These are phyloP conservation scores for Jamesozyma jinghongensis DNA, from an alignment of 805 yeast genomes.

Conservation along the genomic window DNA sequence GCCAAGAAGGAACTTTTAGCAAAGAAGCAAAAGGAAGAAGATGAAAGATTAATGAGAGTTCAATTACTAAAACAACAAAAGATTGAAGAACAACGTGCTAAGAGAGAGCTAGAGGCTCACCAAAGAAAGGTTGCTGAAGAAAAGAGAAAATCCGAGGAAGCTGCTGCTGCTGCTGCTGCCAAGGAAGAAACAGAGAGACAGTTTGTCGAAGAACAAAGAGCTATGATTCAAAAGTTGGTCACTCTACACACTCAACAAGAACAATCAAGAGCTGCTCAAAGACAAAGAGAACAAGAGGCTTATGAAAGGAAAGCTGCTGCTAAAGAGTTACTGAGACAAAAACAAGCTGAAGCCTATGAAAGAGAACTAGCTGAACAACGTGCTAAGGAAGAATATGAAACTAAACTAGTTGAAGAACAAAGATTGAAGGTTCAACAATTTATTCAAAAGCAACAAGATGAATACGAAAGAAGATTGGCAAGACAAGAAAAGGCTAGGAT, in stretches of 20 bases:
- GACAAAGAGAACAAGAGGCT: not conserved
- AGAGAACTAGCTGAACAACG: slow-evolving; percentile 1
- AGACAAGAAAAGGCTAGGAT: not conserved
- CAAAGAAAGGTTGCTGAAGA: slow-evolving; percentile 2
- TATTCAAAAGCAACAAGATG: slow-evolving; percentile 1
- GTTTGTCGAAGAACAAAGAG: slow-evolving; percentile 4
- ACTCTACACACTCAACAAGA: not conserved
- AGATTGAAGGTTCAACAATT: not conserved
- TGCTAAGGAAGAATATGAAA: slow-evolving; percentile 3
- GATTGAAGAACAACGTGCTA: not conserved
- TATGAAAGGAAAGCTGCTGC: no score
- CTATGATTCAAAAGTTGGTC: not conserved
- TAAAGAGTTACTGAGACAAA: no score
- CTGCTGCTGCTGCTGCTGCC: no score
- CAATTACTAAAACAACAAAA: slow-evolving; percentile 1
- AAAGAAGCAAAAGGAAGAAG: not conserved
- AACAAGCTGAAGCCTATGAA: slow-evolving; percentile 1
- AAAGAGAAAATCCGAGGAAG: not conserved
- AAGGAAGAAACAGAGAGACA: not conserved
- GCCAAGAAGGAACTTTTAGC: slow-evolving; percentile 3
- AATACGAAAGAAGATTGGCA: slow-evolving; percentile 1
- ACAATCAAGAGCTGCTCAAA: slow-evolving; percentile 3
- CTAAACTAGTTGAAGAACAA: slow-evolving; percentile 2
- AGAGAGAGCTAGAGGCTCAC: slow-evolving; percentile 2
- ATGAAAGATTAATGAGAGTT: slow-evolving; percentile 1